A percentile compares a stretch with the other conserved stretches of the same genome.
These are phyloP conservation scores for Suillus americanus DNA, from an alignment of 768 basidiomycete genomes.

Conservation along the genomic window DNA sequence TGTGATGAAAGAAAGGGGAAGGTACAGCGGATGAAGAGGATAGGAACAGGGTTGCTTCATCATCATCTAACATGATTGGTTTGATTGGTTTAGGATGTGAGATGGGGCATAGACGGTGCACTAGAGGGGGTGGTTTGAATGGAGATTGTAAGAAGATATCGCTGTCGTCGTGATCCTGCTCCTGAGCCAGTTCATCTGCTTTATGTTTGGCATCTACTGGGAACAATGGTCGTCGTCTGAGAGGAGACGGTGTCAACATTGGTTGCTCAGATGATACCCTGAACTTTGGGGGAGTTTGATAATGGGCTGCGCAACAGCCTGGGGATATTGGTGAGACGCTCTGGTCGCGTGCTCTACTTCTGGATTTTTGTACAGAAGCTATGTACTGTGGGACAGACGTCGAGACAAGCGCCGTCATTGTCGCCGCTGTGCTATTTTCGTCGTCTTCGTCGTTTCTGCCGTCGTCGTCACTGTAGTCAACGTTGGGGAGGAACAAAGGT, in stretches of 20 bases:
- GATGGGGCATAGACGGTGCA: constrained; percentile 40
- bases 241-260: constrained; percentile 66
- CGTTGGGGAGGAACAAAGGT: constrained; percentile 20
- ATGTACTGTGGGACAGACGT: constrained; percentile 36
- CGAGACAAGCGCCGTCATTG: constrained; percentile 27
- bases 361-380: constrained; percentile 25
- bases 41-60: constrained; percentile 59
- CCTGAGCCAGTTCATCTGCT: constrained; percentile 32
- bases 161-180: constrained; percentile 33
- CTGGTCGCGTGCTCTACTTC: constrained; percentile 22
- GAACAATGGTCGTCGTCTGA: constrained; percentile 46
- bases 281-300: constrained; percentile 36
- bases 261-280: constrained; percentile 39
- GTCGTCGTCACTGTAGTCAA: constrained; percentile 23
- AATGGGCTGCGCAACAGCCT: constrained; percentile 30
- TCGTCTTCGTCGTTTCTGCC: constrained; percentile 12
- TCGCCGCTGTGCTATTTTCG: constrained; percentile 11
- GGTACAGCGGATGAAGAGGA: constrained; percentile 43
- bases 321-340: constrained; percentile 34
- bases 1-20: constrained; percentile 43
- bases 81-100: constrained; percentile 20
- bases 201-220: constrained; percentile 19
- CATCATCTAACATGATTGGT: constrained; percentile 40
- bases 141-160: constrained; percentile 57
- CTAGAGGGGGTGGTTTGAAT: constrained; percentile 45